Percentiles rank a stretch among this genome's conserved stretches.
Evolutionary conservation across 495 filamentous ascomycete species (phyloP).

Genomic region (Aspergillus bridgeri): DNA sequence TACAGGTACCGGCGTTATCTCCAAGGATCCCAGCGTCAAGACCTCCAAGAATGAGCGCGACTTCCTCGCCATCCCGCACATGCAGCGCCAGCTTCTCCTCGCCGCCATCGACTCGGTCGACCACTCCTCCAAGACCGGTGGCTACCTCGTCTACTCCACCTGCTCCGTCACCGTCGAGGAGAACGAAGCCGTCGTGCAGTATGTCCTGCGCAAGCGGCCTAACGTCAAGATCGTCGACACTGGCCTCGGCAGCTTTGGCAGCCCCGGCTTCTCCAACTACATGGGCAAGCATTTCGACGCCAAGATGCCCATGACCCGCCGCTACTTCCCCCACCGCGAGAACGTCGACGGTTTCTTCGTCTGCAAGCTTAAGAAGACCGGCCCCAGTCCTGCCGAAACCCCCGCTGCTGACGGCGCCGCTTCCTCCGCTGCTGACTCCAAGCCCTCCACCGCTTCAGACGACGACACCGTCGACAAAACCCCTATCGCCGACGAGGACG

Average conservation of each 20-base stretch:
- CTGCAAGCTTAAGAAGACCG: constrained; percentile 92
- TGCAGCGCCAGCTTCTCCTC: constrained; percentile 89
- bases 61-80: constrained; percentile 85
- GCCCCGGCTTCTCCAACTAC: constrained; percentile 82
- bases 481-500: constrained; percentile 44
- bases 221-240: constrained; percentile 94
- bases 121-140: constrained; percentile 78
- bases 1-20: constrained; percentile 84
- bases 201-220: constrained; percentile 82
- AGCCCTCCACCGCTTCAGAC: constrained; percentile 16
- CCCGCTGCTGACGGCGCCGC: constrained; percentile 25
- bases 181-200: constrained; percentile 92
- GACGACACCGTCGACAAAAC: constrained; percentile 42
- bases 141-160: constrained; percentile 92
- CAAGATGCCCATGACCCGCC: constrained; percentile 76
- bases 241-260: constrained; percentile 81
- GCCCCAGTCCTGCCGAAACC: constrained; percentile 60
- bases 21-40: constrained; percentile 92
- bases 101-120: constrained; percentile 94
- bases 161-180: constrained; percentile 90
- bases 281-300: constrained; percentile 86
- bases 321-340: constrained; percentile 92
- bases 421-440: constrained; percentile 11
- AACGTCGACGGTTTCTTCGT: constrained; percentile 99
- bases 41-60: constrained; percentile 95